phyloP scores from a whole-genome alignment of 352 stramenopile species.

The Aphanomyces invadans region DNA sequence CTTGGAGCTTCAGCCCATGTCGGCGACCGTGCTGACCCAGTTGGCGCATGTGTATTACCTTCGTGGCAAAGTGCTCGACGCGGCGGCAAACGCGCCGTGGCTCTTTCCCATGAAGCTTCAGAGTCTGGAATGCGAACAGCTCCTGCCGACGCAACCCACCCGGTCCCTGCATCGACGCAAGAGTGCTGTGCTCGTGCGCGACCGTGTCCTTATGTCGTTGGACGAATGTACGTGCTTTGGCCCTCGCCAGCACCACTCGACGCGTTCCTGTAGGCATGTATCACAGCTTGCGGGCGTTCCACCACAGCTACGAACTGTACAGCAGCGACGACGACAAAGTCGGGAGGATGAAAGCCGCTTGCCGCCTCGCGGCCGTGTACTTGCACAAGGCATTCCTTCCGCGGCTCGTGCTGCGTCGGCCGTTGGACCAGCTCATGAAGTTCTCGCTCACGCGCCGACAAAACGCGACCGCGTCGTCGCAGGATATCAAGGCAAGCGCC shows the following conservation, averaged over 20 bases:
- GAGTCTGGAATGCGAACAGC: constrained; percentile 11
- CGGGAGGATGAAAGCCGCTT: not conserved
- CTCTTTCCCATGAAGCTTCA: constrained; percentile 23
- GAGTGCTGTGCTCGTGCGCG: not conserved
- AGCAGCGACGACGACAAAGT: not conserved
- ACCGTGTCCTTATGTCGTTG: not conserved
- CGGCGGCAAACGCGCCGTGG: not conserved
- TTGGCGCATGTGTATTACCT: constrained; percentile 13
- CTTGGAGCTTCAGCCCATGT: constrained; percentile 8
- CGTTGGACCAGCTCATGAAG: not conserved
- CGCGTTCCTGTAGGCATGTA: constrained; percentile 10
- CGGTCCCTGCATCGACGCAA: not conserved
- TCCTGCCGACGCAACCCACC: not conserved
- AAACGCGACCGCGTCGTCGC: not conserved
- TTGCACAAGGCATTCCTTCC: constrained; percentile 12
- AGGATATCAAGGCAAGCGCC: not conserved
- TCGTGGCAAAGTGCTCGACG: constrained; percentile 11
- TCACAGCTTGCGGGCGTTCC: constrained; percentile 2
- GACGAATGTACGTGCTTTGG: constrained; percentile 9
- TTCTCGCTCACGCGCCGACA: constrained; percentile 1
- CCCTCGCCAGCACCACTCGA: too few species aligned
- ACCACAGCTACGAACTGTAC: constrained; percentile 23
- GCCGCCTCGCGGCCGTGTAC: not conserved
- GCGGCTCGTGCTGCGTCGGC: not conserved
- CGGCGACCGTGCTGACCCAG: not conserved